Evolutionary conservation across 257 asterid genomes (phyloP).

Genomic region (Coffea canephora): DNA sequence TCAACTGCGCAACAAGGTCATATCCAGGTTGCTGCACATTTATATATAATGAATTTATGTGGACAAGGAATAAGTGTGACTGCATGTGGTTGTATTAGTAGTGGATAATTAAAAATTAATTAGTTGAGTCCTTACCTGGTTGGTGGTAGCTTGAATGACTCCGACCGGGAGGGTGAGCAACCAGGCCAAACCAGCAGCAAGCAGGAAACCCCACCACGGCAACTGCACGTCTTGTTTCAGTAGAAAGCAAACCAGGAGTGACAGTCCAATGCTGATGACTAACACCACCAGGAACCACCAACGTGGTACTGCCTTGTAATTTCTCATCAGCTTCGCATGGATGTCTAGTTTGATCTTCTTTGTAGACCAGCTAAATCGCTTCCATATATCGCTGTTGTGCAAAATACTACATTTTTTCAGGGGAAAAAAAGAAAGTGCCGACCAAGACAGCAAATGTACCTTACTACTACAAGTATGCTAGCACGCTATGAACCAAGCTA

Average conservation of each 20-base stretch:
- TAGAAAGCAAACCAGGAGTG: constrained; percentile 63
- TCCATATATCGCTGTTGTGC: constrained; percentile 68
- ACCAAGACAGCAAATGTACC: no score
- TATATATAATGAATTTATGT: no score
- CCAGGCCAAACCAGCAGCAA: constrained; percentile 80
- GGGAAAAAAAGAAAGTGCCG: no score
- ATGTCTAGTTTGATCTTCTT: constrained; percentile 61
- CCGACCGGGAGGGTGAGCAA: constrained; percentile 87
- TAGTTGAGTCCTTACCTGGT: constrained; percentile 47
- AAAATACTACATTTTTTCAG: no score
- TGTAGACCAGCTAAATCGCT: constrained; percentile 70
- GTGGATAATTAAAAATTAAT: neutral
- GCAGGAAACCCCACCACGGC: constrained; percentile 93
- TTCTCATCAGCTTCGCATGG: constrained; percentile 75
- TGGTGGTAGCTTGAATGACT: constrained; percentile 93
- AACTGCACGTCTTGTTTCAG: constrained; percentile 84
- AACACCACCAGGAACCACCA: constrained; percentile 79
- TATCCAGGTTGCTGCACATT: constrained; percentile 88
- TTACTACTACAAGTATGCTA: no score
- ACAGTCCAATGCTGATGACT: constrained; percentile 58
- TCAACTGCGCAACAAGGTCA: constrained; percentile 89
- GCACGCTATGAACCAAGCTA: no score
- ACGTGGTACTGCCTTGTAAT: constrained; percentile 85
- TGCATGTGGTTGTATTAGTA: neutral
- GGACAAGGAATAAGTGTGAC: neutral